Evolutionary conservation across 371 early-diverging fungal genomes (phyloP), one percentile per base, ranked within the genome.

Genomic region (Mortierella polycephala): DNA sequence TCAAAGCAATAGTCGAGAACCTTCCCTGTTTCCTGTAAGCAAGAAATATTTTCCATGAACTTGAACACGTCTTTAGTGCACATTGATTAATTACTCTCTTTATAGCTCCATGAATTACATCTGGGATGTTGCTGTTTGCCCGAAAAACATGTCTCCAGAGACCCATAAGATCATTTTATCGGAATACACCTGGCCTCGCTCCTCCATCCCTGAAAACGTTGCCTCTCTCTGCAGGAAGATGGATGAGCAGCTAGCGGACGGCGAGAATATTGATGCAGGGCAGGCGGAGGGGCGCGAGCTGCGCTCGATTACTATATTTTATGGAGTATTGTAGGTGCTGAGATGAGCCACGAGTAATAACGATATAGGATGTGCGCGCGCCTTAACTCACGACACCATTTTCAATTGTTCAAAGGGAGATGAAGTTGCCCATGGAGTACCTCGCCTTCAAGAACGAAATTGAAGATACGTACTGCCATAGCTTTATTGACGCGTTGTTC

Each of bases 71-170:
- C n/a, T n/a, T n/a, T n/a, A n/a, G n/a, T n/a, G n/a, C n/a, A n/a
- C n/a, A n/a, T n/a, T n/a, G n/a, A n/a, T n/a, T n/a, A n/a, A n/a
- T n/a, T n/a, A n/a, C n/a, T n/a, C n/a, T n/a, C n/a, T n/a, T n/a
- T n/a, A n/a, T n/a, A 67, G 67, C 5, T 45, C 61, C 0, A 60
- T 67, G 51, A 67, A 67, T 23, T 67, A 52, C 37, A 67, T 67
- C 41, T 67, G 67, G 61, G 67, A 60, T 30, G 13, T 56, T 0
- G 18, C 20, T 23, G 45, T 59, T 20, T 1, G 2, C 0, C 14
- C 45, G 42, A 40, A n/a, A 11, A 18, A 21, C 20, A 3, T 67
- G 46, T 44, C 49, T n/a, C 5, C 10, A 46, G 57, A 44, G 3
- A 18, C 51, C 18, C 42, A 60, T 46, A 40, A 44, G 39, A 12